Evolutionary conservation across 495 filamentous ascomycete species (phyloP).

Genomic region (Tuber melanosporum): DNA sequence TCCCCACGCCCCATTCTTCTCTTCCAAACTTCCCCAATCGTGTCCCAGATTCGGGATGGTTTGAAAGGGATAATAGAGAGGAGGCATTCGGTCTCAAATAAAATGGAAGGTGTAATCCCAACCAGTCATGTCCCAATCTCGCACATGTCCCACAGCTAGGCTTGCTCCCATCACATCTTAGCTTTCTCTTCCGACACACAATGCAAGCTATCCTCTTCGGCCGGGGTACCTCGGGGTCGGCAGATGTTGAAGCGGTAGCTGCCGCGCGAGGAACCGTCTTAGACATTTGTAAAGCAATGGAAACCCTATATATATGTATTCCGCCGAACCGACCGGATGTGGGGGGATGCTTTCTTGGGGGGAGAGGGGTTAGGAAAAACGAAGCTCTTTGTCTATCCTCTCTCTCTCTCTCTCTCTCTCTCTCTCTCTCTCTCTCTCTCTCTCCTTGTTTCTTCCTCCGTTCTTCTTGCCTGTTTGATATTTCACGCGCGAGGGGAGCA

Average conservation of each 20-base stretch:
- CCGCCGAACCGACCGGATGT: neutral
- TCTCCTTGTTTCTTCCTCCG: neutral
- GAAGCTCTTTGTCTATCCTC: neutral
- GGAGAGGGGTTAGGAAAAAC: neutral
- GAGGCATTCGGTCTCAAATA: neutral
- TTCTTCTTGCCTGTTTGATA: neutral
- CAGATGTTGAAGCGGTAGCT: slow-evolving; percentile 10
- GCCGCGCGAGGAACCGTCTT: slow-evolving; percentile 4
- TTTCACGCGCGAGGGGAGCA: neutral
- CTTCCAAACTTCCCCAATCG: neutral
- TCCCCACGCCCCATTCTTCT: neutral
- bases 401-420: neutral
- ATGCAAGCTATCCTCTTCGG: slow-evolving; percentile 95
- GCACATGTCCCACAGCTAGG: slow-evolving; percentile 92
- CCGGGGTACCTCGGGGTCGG: slow-evolving; percentile 54
- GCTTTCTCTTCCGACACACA: slow-evolving; percentile 86
- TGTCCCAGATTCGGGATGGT: neutral
- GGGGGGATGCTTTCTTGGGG: neutral
- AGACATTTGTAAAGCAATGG: neutral
- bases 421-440: neutral
- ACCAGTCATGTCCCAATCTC: slow-evolving; percentile 72
- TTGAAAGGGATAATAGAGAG: neutral
- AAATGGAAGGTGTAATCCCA: slow-evolving; percentile 13
- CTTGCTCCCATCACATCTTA: slow-evolving; percentile 69
- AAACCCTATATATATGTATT: neutral